These are phyloP conservation scores for Anisodus acutangulus DNA, from an alignment of 257 asterid genomes.

Conservation along the genomic window DNA sequence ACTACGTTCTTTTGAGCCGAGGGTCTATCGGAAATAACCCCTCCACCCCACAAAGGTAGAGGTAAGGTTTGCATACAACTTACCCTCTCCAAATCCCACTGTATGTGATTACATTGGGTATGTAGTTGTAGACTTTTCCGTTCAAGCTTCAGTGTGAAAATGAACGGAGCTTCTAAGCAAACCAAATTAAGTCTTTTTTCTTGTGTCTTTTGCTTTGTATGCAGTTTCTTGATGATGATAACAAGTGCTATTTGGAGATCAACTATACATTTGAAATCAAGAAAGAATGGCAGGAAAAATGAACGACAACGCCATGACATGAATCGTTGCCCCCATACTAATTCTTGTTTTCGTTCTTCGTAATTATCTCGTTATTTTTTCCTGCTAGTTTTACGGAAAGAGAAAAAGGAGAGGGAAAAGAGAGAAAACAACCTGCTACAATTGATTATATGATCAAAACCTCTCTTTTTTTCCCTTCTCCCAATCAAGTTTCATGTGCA, in stretches of 20 bases:
- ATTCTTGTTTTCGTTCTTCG: constrained; percentile 33
- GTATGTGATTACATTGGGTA: too few relatives aligned
- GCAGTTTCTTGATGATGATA: constrained; percentile 93
- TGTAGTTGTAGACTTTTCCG: too few relatives aligned
- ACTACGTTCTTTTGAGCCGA: too few relatives aligned
- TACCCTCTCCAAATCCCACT: too few relatives aligned
- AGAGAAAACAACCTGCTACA: not conserved
- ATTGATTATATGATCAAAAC: constrained; percentile 26
- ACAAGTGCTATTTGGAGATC: constrained; percentile 93
- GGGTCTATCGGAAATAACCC: too few relatives aligned
- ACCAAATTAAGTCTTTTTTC: not conserved
- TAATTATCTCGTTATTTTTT: constrained; percentile 28
- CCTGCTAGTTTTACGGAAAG: constrained; percentile 31
- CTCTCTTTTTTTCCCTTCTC: not conserved
- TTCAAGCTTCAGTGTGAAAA: too few relatives aligned
- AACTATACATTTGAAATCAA: constrained; percentile 89
- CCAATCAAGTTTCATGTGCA: constrained; percentile 26
- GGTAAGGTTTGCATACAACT: too few relatives aligned
- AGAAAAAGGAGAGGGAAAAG: constrained; percentile 3
- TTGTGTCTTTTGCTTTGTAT: not conserved
- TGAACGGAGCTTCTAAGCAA: not conserved
- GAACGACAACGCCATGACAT: constrained; percentile 6
- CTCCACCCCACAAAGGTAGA: too few relatives aligned
- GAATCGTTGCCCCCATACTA: constrained; percentile 20
- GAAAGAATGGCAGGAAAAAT: constrained; percentile 77